Conservation (phyloP, 2,329 filamentous ascomycete species). For the Xylaria sp. region DNA sequence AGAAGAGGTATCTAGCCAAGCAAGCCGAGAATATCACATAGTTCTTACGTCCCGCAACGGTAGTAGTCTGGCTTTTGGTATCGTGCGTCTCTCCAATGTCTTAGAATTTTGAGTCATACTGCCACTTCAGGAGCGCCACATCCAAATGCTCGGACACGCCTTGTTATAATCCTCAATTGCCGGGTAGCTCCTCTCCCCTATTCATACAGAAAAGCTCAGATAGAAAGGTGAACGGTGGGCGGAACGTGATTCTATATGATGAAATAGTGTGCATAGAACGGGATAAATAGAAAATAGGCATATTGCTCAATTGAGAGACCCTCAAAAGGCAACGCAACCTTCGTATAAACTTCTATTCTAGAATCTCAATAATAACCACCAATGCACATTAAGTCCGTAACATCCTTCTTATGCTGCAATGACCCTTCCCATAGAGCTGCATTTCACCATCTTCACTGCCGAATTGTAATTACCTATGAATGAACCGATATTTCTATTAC, state of each 20-base stretch:
- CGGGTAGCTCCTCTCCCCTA: slow-evolving; percentile 9
- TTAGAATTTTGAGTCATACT: not conserved
- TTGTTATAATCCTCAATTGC: not conserved
- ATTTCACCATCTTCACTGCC: not conserved
- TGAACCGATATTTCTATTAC: not conserved
- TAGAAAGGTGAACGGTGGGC: not conserved
- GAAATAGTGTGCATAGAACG: not conserved
- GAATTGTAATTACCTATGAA: not conserved
- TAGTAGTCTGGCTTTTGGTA: not conserved
- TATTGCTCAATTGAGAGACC: not conserved
- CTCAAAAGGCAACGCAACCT: not conserved
- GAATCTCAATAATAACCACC: not conserved
- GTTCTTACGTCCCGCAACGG: not conserved
- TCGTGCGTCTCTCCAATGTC: not conserved
- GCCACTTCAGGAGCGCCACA: not conserved
- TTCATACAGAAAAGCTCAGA: not conserved
- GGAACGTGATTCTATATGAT: not conserved
- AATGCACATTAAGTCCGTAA: not conserved
- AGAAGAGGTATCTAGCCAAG: not conserved
- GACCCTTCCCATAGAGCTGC: not conserved
- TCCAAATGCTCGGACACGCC: not conserved
- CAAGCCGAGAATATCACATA: not conserved
- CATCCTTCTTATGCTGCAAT: not conserved
- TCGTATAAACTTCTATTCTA: not conserved
- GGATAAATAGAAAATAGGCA: not conserved